phyloP scores from a whole-genome alignment of 2,329 filamentous ascomycete species.

The Paracamarosporium sp. region DNA sequence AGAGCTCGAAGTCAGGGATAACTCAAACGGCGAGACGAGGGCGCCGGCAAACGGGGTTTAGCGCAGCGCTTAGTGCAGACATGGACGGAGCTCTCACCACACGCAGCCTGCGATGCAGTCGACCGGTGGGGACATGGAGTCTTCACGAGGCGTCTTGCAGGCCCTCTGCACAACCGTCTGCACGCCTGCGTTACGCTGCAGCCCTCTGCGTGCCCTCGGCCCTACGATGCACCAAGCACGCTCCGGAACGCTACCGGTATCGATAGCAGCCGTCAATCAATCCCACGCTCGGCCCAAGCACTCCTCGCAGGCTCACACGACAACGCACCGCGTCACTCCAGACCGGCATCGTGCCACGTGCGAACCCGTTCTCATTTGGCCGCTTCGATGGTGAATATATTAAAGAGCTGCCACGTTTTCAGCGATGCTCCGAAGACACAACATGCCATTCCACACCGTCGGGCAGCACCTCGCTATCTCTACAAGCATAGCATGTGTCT shows the following conservation, averaged over 20 bases:
- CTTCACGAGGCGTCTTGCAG: background rate
- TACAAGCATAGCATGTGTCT: background rate
- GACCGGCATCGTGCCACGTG: background rate
- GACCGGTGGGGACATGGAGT: background rate
- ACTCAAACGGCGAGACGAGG: conserved; percentile 23
- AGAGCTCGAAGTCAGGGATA: conserved; percentile 35
- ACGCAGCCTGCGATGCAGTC: background rate
- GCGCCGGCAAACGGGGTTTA: conserved; percentile 1
- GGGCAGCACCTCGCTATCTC: conserved; percentile 10
- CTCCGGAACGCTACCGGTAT: conserved; percentile 1
- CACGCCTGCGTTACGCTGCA: conserved; percentile 1
- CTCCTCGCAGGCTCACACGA: no score
- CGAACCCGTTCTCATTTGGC: background rate
- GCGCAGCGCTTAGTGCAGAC: conserved; percentile 4
- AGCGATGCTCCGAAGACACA: no score
- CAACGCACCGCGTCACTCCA: no score
- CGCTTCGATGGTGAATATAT: background rate
- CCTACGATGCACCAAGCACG: background rate
- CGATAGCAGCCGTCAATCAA: background rate
- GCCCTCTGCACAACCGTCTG: background rate
- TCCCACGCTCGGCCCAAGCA: background rate
- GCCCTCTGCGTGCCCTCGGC: background rate
- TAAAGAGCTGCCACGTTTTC: background rate
- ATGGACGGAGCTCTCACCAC: background rate
- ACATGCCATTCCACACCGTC: conserved; percentile 2